These are phyloP conservation scores for Boletellus deceptivus DNA, from an alignment of 1,284 basidiomycete genomes.

Conservation along the genomic window DNA sequence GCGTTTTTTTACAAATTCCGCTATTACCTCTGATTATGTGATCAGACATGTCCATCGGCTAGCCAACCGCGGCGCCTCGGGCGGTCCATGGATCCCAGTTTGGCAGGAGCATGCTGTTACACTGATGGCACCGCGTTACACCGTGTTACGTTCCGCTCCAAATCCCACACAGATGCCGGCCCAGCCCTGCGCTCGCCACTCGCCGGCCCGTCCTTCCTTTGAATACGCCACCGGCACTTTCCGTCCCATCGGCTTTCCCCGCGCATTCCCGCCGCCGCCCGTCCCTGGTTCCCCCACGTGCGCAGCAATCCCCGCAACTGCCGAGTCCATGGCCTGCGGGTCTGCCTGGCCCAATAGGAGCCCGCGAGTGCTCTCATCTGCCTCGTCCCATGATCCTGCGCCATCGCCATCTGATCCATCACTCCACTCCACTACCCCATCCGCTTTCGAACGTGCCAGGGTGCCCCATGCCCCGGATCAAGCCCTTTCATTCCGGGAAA, in stretches of 20 bases:
- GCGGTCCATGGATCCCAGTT: constrained; percentile 14
- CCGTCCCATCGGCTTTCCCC: constrained; percentile 23
- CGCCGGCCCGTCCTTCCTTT: constrained; percentile 23
- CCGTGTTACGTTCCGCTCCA: constrained; percentile 22
- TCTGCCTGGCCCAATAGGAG: too few relatives aligned
- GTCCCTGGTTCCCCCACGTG: constrained; percentile 11
- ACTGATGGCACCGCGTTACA: constrained; percentile 19
- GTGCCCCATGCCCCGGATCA: constrained; percentile 1
- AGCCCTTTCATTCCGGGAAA: neutral
- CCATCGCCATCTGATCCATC: too few relatives aligned
- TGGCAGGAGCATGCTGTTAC: constrained; percentile 27
- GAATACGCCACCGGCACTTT: constrained; percentile 26
- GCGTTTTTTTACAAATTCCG: constrained; percentile 28
- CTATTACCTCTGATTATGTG: constrained; percentile 35
- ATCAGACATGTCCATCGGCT: constrained; percentile 30
- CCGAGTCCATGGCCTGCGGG: too few relatives aligned
- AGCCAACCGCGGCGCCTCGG: constrained; percentile 34
- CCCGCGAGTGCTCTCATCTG: too few relatives aligned
- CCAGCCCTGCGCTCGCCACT: constrained; percentile 28
- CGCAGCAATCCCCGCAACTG: constrained; percentile 1
- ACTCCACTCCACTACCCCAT: too few relatives aligned
- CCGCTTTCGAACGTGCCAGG: too few relatives aligned
- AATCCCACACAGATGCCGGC: constrained; percentile 22
- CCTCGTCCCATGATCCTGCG: too few relatives aligned
- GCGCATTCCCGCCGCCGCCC: constrained; percentile 15